A percentile compares a stretch with the other conserved stretches of the same genome.
Evolutionary conservation across 345 rosid species (phyloP).

Genomic region (Trapa incisa): DNA sequence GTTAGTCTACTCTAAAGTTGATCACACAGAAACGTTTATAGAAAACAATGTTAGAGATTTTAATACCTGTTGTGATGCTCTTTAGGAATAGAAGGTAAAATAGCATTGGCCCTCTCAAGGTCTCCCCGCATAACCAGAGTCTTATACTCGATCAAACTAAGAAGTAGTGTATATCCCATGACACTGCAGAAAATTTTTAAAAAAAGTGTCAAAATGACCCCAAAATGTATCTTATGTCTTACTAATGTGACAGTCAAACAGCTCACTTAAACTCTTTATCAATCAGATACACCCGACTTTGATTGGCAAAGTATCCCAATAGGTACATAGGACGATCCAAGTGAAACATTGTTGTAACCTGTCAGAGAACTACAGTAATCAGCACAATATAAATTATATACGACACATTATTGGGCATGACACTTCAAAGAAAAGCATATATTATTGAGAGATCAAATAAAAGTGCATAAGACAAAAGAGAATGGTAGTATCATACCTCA

Average conservation of each 20-base stretch:
- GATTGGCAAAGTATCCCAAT: conserved; percentile 92
- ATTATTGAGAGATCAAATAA: too few relatives aligned
- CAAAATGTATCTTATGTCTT: neutral
- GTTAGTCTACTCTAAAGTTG: too few relatives aligned
- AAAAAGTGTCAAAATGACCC: neutral
- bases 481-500: conserved; percentile 49
- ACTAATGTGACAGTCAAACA: neutral
- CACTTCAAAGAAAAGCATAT: too few relatives aligned
- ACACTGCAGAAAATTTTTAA: conserved; percentile 20
- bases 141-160: conserved; percentile 42
- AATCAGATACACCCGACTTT: conserved; percentile 91
- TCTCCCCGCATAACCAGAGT: conserved; percentile 52
- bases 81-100: conserved; percentile 39
- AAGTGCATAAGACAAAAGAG: conserved; percentile 4
- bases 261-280: conserved; percentile 99
- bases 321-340: conserved; percentile 99
- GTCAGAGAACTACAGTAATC: neutral
- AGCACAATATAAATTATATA: neutral
- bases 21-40: neutral
- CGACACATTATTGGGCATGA: too few relatives aligned
- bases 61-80: conserved; percentile 40
- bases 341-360: conserved; percentile 98
- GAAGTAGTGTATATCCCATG: conserved; percentile 42
- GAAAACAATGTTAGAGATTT: neutral
- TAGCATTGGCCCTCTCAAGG: conserved; percentile 30